Percentiles rank a stretch among this genome's conserved stretches.
phyloP scores from a whole-genome alignment of 164 flowering plant genomes.

The Magnolia kwangsiensis region DNA sequence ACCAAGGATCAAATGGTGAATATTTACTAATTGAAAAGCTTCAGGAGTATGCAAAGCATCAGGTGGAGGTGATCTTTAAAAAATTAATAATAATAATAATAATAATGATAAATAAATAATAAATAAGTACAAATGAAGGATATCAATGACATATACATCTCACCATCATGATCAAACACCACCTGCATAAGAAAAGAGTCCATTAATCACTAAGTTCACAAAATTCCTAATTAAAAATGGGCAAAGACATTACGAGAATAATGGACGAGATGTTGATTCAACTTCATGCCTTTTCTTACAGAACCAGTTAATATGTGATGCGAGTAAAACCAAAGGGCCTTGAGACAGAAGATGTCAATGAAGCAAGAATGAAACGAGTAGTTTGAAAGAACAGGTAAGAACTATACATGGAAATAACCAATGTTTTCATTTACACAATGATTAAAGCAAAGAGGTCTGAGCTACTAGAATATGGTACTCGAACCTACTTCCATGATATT shows the following conservation, averaged over 20 bases:
- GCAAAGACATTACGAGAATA: not conserved
- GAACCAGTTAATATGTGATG: not conserved
- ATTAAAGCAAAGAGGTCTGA: too few species aligned
- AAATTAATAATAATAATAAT: not conserved
- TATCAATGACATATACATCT: constrained; percentile 23
- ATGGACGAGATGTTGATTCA: not conserved
- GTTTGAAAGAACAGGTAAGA: too few species aligned
- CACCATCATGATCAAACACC: constrained; percentile 97
- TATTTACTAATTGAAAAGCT: too few species aligned
- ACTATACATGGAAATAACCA: too few species aligned
- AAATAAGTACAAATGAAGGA: not conserved
- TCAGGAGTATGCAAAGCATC: not conserved
- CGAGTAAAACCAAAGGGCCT: not conserved
- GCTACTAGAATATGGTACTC: too few species aligned
- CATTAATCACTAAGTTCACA: constrained; percentile 1
- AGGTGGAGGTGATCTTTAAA: not conserved
- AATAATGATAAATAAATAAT: too few species aligned
- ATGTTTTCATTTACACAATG: too few species aligned
- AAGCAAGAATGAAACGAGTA: not conserved
- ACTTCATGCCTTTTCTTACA: not conserved
- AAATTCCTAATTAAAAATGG: not conserved
- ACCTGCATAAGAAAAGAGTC: constrained; percentile 54
- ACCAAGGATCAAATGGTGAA: too few species aligned
- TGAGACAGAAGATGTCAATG: not conserved
- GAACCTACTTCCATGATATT: too few species aligned